A percentile compares a stretch with the other conserved stretches of the same genome.
These are phyloP conservation scores for Centrapalus pauciflorus DNA, from an alignment of 129 eudicot genomes.

Conservation along the genomic window DNA sequence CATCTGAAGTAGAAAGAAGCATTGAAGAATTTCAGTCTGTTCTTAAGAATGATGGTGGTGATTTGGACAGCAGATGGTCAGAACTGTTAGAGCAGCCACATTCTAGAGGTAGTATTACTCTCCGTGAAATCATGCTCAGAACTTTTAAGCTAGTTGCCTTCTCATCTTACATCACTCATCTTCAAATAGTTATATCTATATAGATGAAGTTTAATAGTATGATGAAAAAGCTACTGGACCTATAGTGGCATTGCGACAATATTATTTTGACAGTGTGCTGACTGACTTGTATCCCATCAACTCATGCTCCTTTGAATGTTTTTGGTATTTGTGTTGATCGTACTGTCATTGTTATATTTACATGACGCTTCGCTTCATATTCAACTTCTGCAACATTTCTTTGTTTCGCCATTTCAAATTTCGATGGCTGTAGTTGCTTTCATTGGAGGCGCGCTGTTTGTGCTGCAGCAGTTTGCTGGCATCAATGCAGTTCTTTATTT, in stretches of 20 bases:
- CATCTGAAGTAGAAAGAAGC: constrained; percentile 54
- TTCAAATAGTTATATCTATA: neutral
- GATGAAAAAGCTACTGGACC: too few species aligned
- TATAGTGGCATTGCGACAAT: too few species aligned
- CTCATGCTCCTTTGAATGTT: too few species aligned
- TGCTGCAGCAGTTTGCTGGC: constrained; percentile 87
- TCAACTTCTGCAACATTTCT: neutral
- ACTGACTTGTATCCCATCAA: too few species aligned
- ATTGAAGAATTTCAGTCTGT: constrained; percentile 73
- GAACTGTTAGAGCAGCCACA: constrained; percentile 81
- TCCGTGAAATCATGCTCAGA: neutral
- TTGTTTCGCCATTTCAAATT: neutral
- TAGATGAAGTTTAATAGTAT: neutral
- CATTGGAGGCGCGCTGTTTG: constrained; percentile 73
- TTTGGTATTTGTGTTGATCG: too few species aligned
- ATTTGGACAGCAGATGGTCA: constrained; percentile 72
- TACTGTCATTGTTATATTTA: too few species aligned
- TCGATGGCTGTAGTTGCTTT: constrained; percentile 60
- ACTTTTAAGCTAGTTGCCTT: neutral
- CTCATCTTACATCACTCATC: neutral
- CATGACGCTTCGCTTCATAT: constrained; percentile 2
- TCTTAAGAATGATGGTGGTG: constrained; percentile 61
- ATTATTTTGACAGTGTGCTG: too few species aligned
- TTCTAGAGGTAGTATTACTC: constrained; percentile 55
- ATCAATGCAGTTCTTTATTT: constrained; percentile 88